Percentiles rank a stretch among this genome's conserved stretches.
These are phyloP conservation scores for Pascua guehoae DNA, from an alignment of 1,284 basidiomycete genomes.

Conservation along the genomic window DNA sequence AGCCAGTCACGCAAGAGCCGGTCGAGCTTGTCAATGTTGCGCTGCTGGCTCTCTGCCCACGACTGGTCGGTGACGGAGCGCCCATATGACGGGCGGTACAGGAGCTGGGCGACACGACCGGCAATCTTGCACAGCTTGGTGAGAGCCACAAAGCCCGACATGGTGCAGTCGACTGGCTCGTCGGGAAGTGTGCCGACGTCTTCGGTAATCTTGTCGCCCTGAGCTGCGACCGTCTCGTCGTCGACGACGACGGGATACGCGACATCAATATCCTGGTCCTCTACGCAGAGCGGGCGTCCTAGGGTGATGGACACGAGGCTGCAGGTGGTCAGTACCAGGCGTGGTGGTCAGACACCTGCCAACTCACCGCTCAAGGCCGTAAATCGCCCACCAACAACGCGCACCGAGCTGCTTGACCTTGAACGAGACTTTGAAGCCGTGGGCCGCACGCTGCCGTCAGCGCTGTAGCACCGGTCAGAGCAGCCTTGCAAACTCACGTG, in stretches of 20 bases:
- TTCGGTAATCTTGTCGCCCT: slow-evolving; percentile 16
- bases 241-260: slow-evolving; percentile 75
- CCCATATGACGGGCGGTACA: slow-evolving; percentile 42
- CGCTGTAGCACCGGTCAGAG: not conserved
- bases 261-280: slow-evolving; percentile 51
- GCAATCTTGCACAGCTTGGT: slow-evolving; percentile 74
- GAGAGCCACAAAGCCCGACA: slow-evolving; percentile 73
- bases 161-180: slow-evolving; percentile 48
- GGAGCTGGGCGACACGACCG: slow-evolving; percentile 60
- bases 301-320: slow-evolving; percentile 83
- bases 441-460: slow-evolving; percentile 65
- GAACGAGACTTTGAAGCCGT: slow-evolving; percentile 63
- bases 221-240: slow-evolving; percentile 63
- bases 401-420: slow-evolving; percentile 81
- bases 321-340: not conserved
- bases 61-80: slow-evolving; percentile 57
- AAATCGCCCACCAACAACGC: slow-evolving; percentile 88
- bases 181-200: slow-evolving; percentile 53
- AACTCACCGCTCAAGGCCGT: slow-evolving; percentile 62
- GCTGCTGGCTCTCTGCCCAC: slow-evolving; percentile 66
- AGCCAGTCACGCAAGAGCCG: slow-evolving; percentile 73
- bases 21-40: slow-evolving; percentile 71
- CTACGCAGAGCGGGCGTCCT: slow-evolving; percentile 56
- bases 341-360: not conserved
- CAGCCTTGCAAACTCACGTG: slow-evolving; percentile 60